Percentiles rank a stretch among this genome's conserved stretches.
Evolutionary conservation across 2,329 filamentous ascomycete species (phyloP).

Genomic region (Aspergillus quadricinctus): DNA sequence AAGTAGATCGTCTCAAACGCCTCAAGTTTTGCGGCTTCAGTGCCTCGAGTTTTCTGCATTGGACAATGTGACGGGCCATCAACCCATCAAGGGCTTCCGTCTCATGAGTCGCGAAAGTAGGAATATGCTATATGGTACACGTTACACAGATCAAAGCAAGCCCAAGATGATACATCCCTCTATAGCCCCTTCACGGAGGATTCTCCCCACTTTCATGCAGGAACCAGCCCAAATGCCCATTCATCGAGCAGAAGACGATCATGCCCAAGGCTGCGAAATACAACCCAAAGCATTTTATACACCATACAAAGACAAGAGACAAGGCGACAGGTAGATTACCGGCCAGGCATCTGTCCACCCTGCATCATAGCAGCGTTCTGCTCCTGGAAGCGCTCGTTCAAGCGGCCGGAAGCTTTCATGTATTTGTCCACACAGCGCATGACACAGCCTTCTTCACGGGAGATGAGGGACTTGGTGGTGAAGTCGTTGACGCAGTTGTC

Average conservation of each 20-base stretch:
- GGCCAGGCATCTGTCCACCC: conserved; percentile 48
- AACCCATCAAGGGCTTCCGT: background rate
- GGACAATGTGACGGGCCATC: background rate
- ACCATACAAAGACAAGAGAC: conserved; percentile 1
- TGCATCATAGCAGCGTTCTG: conserved; percentile 66
- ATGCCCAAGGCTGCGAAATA: background rate
- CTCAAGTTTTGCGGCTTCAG: background rate
- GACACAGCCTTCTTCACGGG: conserved; percentile 86
- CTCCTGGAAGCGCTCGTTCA: conserved; percentile 86
- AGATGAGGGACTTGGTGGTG: conserved; percentile 88
- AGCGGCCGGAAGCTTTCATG: conserved; percentile 83
- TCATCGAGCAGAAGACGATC: background rate
- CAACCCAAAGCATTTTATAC: background rate
- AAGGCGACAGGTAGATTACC: conserved; percentile 17
- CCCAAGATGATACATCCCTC: background rate
- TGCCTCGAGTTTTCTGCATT: background rate
- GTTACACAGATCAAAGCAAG: background rate
- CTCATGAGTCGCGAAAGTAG: background rate
- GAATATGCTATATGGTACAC: background rate
- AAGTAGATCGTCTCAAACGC: background rate
- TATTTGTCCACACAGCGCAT: conserved; percentile 95
- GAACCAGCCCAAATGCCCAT: background rate
- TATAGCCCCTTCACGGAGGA: background rate
- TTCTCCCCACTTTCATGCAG: background rate
- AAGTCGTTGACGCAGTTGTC: conserved; percentile 97